These are phyloP conservation scores for Schoenoplectus triqueter DNA, from an alignment of 202 grass and related monocot species.

Conservation along the genomic window DNA sequence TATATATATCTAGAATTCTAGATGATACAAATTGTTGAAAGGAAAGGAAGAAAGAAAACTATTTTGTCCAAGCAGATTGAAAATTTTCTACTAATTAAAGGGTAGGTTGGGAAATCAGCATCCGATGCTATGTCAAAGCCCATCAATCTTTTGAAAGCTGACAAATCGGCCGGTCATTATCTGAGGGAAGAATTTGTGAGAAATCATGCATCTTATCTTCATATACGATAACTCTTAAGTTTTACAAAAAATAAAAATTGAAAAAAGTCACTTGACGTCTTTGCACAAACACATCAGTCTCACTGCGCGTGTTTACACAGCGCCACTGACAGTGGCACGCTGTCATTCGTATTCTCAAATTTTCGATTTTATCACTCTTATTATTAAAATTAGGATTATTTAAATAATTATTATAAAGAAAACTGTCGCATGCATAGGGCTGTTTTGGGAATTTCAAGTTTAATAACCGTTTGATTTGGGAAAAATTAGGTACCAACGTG, in stretches of 20 bases:
- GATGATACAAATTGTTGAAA: not conserved
- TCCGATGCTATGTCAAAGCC: not conserved
- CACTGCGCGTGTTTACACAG: too few relatives aligned
- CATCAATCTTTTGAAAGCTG: slow-evolving; percentile 1
- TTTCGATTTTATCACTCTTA: too few relatives aligned
- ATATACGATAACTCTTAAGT: not conserved
- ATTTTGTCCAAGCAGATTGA: not conserved
- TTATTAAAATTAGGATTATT: too few relatives aligned
- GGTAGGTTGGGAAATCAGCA: slow-evolving; percentile 2
- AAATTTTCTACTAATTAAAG: not conserved
- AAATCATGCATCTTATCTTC: slow-evolving; percentile 9
- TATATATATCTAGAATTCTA: not conserved
- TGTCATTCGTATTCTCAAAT: too few relatives aligned
- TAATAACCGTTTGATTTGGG: not conserved
- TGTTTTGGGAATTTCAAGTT: slow-evolving; percentile 13
- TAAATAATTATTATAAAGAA: too few relatives aligned
- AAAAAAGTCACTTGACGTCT: too few relatives aligned
- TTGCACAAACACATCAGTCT: too few relatives aligned
- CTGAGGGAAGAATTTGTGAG: slow-evolving; percentile 19
- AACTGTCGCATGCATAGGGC: not conserved
- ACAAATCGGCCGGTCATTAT: slow-evolving; percentile 22
- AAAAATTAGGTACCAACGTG: too few relatives aligned
- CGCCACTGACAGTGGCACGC: too few relatives aligned
- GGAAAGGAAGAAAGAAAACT: not conserved
- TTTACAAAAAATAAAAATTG: too few relatives aligned